A percentile compares a stretch with the other conserved stretches of the same genome.
Evolutionary conservation across 2,329 filamentous ascomycete species (phyloP).

Genomic region (Aspergillus proliferans): DNA sequence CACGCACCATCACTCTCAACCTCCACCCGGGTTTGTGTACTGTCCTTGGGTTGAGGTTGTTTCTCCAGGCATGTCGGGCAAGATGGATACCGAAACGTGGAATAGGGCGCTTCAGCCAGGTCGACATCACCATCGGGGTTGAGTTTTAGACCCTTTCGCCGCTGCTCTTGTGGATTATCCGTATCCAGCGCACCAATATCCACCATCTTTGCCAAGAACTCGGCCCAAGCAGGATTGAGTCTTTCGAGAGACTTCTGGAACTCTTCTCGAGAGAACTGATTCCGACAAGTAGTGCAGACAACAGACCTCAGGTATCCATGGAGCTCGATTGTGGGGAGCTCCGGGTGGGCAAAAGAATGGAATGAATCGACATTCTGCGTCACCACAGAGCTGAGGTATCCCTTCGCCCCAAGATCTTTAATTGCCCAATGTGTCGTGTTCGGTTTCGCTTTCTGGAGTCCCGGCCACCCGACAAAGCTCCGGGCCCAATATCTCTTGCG

Average conservation of each 20-base stretch:
- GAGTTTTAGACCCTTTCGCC: constrained; percentile 64
- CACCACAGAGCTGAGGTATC: constrained; percentile 68
- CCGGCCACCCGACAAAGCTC: constrained; percentile 89
- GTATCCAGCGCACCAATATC: constrained; percentile 69
- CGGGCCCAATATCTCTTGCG: constrained; percentile 93
- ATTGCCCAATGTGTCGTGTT: constrained; percentile 77
- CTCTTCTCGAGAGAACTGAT: constrained; percentile 60
- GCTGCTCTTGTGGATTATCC: constrained; percentile 65
- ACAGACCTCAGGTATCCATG: constrained; percentile 83
- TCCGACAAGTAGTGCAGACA: constrained; percentile 72
- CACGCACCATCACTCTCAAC: constrained; percentile 78
- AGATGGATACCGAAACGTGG: constrained; percentile 82
- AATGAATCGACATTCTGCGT: constrained; percentile 98
- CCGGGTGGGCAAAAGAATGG: constrained; percentile 70
- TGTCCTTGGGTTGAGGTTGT: constrained; percentile 53
- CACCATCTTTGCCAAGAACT: constrained; percentile 66
- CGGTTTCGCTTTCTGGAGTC: constrained; percentile 67
- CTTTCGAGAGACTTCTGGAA: constrained; percentile 72
- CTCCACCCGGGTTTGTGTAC: constrained; percentile 54
- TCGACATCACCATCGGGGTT: constrained; percentile 97
- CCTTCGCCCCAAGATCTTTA: constrained; percentile 62
- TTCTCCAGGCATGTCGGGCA: constrained; percentile 71
- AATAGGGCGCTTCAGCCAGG: constrained; percentile 77
- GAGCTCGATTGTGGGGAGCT: constrained; percentile 70
- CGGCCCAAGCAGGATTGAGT: constrained; percentile 81